Percentiles rank a stretch among this genome's conserved stretches.
Conservation (phyloP, 768 basidiomycete species). For the Naganishia vaughanmartiniae region DNA sequence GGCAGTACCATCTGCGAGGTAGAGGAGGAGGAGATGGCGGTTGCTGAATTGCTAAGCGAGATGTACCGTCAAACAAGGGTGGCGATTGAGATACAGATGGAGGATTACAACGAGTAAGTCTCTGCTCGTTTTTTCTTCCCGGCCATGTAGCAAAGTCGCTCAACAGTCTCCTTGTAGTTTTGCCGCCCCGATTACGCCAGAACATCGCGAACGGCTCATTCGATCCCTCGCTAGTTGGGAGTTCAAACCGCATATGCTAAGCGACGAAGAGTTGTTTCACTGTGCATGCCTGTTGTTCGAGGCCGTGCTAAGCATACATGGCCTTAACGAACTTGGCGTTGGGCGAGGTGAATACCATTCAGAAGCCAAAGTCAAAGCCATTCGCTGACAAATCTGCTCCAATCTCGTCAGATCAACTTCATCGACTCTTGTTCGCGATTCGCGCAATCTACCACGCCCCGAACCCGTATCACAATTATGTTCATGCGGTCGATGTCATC, state of each 20-base stretch:
- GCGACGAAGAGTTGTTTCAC: conserved; percentile 74
- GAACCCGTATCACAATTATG: conserved; percentile 97
- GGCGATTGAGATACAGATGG: conserved; percentile 58
- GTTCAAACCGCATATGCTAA: conserved; percentile 82
- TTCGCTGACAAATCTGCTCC: neutral
- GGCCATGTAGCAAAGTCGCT: neutral
- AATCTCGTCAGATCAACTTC: conserved; percentile 64
- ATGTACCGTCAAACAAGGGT: conserved; percentile 78
- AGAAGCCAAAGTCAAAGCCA: neutral
- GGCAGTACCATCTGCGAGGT: conserved; percentile 56
- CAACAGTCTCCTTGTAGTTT: conserved; percentile 35
- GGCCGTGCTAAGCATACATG: conserved; percentile 72
- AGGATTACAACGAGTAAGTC: conserved; percentile 45
- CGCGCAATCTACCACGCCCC: conserved; percentile 82
- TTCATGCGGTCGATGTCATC: conserved; percentile 92
- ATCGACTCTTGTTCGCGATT: conserved; percentile 78
- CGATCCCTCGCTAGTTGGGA: conserved; percentile 72
- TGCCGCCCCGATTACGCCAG: conserved; percentile 56
- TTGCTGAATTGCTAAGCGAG: conserved; percentile 77
- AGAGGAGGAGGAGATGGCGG: conserved; percentile 41
- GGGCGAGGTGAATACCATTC: conserved; percentile 44
- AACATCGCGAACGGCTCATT: conserved; percentile 63
- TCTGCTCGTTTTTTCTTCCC: conserved; percentile 18
- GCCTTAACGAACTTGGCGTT: conserved; percentile 54
- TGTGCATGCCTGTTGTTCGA: conserved; percentile 87